Percentiles rank a stretch among this genome's conserved stretches.
These are phyloP conservation scores for Aaosphaeria pasadenensis DNA, from an alignment of 2,329 filamentous ascomycete species.

Conservation along the genomic window DNA sequence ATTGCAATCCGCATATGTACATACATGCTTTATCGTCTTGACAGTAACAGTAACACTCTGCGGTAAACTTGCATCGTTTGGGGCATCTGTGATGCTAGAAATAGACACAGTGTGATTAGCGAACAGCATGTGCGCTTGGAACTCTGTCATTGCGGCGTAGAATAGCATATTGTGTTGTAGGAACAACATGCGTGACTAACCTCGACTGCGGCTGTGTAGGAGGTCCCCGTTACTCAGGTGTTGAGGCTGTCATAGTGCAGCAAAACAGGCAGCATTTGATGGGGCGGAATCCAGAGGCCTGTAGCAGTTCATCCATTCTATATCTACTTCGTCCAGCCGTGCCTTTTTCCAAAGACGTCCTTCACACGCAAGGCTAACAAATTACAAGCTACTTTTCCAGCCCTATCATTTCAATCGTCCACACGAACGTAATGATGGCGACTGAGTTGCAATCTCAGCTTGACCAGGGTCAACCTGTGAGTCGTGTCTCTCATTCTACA, in stretches of 20 bases:
- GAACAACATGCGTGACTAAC: no score
- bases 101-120: no score
- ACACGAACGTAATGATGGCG: conserved; percentile 15
- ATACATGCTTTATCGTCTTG: no score
- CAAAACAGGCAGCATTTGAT: conserved; percentile 13
- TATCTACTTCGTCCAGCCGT: conserved; percentile 19
- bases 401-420: conserved; percentile 3
- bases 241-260: conserved; percentile 2
- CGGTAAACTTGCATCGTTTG: no score
- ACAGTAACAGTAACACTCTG: no score
- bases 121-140: no score
- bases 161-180: no score
- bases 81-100: no score
- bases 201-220: conserved; percentile 19
- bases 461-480: conserved; percentile 13
- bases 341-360: conserved; percentile 8
- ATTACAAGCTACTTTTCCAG: conserved; percentile 6
- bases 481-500: conserved; percentile 5
- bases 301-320: conserved; percentile 12
- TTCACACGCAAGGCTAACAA: conserved; percentile 20
- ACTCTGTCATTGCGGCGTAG: no score
- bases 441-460: conserved; percentile 16
- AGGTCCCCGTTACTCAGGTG: neutral
- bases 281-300: conserved; percentile 21
- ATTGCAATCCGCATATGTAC: no score